These are phyloP conservation scores for Aspergillus cejpii DNA, from an alignment of 2,329 filamentous ascomycete genomes.

Conservation along the genomic window DNA sequence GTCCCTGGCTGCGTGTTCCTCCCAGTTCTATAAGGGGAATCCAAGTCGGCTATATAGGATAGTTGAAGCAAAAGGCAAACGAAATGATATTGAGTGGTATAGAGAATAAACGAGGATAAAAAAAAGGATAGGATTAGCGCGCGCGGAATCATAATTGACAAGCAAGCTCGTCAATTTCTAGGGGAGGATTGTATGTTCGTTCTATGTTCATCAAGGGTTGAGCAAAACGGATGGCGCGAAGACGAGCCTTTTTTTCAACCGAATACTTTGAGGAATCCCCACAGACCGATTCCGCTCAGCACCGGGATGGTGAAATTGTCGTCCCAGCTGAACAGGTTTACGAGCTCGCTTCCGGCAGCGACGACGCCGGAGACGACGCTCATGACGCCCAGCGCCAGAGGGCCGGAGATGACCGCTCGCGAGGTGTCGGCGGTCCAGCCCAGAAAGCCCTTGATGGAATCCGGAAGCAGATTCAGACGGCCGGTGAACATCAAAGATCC, in stretches of 20 bases:
- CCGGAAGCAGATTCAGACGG: slow-evolving; percentile 60
- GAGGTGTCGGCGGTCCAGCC: slow-evolving; percentile 53
- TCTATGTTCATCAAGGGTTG: too few species aligned
- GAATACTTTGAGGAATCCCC: slow-evolving; percentile 86
- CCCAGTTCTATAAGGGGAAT: background rate
- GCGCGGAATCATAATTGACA: too few species aligned
- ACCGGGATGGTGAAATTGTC: slow-evolving; percentile 97
- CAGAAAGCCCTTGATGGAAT: slow-evolving; percentile 51
- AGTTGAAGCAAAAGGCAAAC: too few species aligned
- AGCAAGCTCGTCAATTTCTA: background rate
- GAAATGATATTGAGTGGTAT: background rate
- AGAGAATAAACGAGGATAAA: too few species aligned
- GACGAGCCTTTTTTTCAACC: slow-evolving; percentile 37
- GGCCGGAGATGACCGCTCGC: slow-evolving; percentile 57
- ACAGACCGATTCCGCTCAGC: slow-evolving; percentile 79
- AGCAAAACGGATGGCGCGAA: slow-evolving; percentile 2
- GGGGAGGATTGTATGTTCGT: background rate
- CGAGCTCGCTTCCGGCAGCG: slow-evolving; percentile 79
- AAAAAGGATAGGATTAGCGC: too few species aligned
- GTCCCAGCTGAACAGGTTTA: slow-evolving; percentile 90
- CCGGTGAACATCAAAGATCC: slow-evolving; percentile 78
- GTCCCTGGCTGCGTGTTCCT: background rate
- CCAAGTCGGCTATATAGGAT: background rate
- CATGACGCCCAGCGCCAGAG: slow-evolving; percentile 68
- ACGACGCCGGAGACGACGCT: slow-evolving; percentile 82